These are phyloP conservation scores for Talaromyces sp. DNA, from an alignment of 2,329 filamentous ascomycete genomes.

Conservation along the genomic window DNA sequence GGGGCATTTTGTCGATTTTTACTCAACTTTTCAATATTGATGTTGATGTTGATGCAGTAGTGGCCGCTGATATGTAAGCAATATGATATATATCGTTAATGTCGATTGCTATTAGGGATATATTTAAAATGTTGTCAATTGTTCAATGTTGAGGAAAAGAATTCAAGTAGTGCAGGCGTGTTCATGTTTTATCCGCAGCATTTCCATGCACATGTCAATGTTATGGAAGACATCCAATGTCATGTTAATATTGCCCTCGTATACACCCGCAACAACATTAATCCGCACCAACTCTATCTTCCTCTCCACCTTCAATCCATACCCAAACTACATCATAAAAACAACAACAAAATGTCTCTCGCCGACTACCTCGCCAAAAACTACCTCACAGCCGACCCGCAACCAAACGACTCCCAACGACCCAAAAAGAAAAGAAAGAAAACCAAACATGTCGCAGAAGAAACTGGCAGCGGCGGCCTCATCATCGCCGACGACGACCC, in stretches of 20 bases:
- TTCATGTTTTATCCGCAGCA: not conserved
- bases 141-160: not conserved
- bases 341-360: conserved; percentile 51
- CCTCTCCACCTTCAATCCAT: not conserved
- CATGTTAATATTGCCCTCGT: not conserved
- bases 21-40: too few relatives aligned
- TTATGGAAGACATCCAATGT: not conserved
- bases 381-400: conserved; percentile 68
- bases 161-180: not conserved
- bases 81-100: not conserved
- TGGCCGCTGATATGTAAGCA: not conserved
- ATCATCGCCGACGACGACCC: conserved; percentile 41
- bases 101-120: not conserved
- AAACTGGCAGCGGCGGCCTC: conserved; percentile 32
- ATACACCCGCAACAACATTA: conserved; percentile 18
- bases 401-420: conserved; percentile 36
- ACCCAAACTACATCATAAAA: not conserved
- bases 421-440: conserved; percentile 56
- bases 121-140: not conserved
- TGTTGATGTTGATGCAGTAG: not conserved
- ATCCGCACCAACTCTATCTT: conserved; percentile 1
- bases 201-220: not conserved
- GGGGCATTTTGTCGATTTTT: too few relatives aligned
- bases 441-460: conserved; percentile 42
- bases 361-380: conserved; percentile 85